Evolutionary conservation across 345 rosid species (phyloP), one percentile per base, ranked within the genome.

Genomic region (Trapa bicornis): DNA sequence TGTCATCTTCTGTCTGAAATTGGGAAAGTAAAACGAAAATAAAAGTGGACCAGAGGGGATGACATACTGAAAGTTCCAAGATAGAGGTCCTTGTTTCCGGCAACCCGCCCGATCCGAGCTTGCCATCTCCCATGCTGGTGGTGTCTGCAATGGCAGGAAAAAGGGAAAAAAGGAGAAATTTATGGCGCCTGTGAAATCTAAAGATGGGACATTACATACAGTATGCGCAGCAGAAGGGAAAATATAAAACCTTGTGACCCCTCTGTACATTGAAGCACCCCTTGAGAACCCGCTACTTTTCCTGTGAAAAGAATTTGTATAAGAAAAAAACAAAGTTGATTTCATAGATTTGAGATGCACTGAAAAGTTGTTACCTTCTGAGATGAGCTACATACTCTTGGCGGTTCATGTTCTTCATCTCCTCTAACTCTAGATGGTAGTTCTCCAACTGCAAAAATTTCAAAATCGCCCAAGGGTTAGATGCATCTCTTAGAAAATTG

Each of bases 41-140:
- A 11, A 45, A 4, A 11, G 11, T 7, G 48, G 9, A 45, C 0
- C 12, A 45, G 8, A 4, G 48, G 48, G 48, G 63, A 58, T 13
- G 3, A 84, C 87, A 77, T 67, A 88, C 96, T 83, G 75, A 88
- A 88, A 35, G 96, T 88, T 69, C 96, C 96, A 15, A 88, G 96
- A 75, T 88, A 88, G 72, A 88, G 96, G 73, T 88, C 96, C 73
- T 88, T 88, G 85, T 88, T 88, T 72, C 96, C 96, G 12, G 96
- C 91, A 62, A 88, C 96, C 47, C 96, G 82, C 36, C 96, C 96
- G 14, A 88, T 88, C 75, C 96, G 77, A 57, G 96, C 96, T 80
- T 88, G 96, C 96, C 96, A 88, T 69, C 96, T 84, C 41, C 96
- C 96, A 75, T 88, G 96, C 72, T 88, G 96, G 69, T 88, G 96